phyloP scores from a whole-genome alignment of 1,284 basidiomycete species.

The Vanrija sp. region DNA sequence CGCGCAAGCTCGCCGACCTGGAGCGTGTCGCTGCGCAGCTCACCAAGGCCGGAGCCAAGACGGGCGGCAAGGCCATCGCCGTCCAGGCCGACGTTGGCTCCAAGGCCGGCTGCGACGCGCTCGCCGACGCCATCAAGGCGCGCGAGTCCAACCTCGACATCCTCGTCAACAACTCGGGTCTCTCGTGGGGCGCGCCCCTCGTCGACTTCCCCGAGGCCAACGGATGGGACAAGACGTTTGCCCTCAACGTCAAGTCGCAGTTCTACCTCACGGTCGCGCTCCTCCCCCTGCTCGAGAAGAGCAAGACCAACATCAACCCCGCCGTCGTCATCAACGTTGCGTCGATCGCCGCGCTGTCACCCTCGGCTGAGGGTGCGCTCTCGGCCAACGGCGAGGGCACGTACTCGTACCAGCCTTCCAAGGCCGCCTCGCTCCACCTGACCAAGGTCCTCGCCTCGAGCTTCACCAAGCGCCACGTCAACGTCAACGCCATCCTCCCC shows the following conservation, averaged over 20 bases:
- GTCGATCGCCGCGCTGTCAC: slow-evolving; percentile 22
- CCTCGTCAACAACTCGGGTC: slow-evolving; percentile 42
- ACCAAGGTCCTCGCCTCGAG: slow-evolving; percentile 23
- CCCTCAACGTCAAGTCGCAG: slow-evolving; percentile 23
- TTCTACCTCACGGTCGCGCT: slow-evolving; percentile 28
- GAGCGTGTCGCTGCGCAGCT: slow-evolving; percentile 17
- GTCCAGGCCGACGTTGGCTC: slow-evolving; percentile 28
- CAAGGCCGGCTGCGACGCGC: slow-evolving; percentile 22
- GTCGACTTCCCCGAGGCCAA: slow-evolving; percentile 19
- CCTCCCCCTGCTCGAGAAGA: slow-evolving; percentile 21
- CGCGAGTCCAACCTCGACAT: slow-evolving; percentile 33
- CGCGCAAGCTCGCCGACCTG: slow-evolving; percentile 21
- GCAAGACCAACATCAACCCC: slow-evolving; percentile 17
- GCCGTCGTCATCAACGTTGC: slow-evolving; percentile 32
- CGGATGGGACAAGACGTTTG: slow-evolving; percentile 22
- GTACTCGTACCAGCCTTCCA: slow-evolving; percentile 18
- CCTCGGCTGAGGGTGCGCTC: slow-evolving; percentile 18
- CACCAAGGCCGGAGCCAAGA: slow-evolving; percentile 7
- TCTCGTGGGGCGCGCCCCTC: slow-evolving; percentile 19
- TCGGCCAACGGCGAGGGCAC: slow-evolving; percentile 24
- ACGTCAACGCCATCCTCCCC: slow-evolving; percentile 34
- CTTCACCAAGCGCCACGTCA: slow-evolving; percentile 30
- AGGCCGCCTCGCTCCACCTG: slow-evolving; percentile 23
- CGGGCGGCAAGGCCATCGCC: slow-evolving; percentile 13
- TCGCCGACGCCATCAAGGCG: slow-evolving; percentile 12